Evolutionary conservation across 495 filamentous ascomycete species (phyloP), one percentile per base, ranked within the genome.

Genomic region (Corynascus novoguineensis): DNA sequence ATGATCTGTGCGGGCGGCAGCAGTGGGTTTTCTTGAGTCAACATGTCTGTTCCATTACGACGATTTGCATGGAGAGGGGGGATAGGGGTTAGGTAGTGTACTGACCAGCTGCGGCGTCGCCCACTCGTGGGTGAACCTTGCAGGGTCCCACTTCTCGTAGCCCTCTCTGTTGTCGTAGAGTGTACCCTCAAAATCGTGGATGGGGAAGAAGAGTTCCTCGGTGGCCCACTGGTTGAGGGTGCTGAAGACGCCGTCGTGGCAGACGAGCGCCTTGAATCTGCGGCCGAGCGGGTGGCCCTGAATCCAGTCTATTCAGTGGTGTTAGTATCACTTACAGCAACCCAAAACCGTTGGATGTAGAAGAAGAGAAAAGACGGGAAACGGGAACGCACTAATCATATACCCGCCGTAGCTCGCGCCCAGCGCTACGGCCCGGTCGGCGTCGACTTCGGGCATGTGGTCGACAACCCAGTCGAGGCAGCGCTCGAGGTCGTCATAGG

Each of bases 401-500:
- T 83, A 95, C 14, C 90, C 89, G n/a, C 88, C 89, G 62, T 92
- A 96, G 0, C 84, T 88, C 4, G 90, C 91, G 5, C 91, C 91
- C 0, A 91, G 71, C 3, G 88, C 90, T 4, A 96, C 90, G 0
- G 88, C 85, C n/a, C 83, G 81, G 9, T 72, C 67, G 2, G 83
- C 89, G 65, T 96, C 89, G 19, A 95, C 84, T 64, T 87, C 95
- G 2, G 75, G 62, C 35, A 92, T 64, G 45, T 90, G 83, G 5
- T 85, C 71, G 51, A 83, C 81, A 50, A 95, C 86, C 59, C 89
- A 82, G 55, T 91, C 86, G 60, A 90, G 86, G 14, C 87, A 86
- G 54, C 83, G 85, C 12, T 86, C 86, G n/a, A 96, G 68, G 62
- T 95, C 89, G 19, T 86, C 72, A 68, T 95, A 95, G 0, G 89